phyloP scores from a whole-genome alignment of 2,329 filamentous ascomycete species.

The Stagonosporopsis rhizophila region DNA sequence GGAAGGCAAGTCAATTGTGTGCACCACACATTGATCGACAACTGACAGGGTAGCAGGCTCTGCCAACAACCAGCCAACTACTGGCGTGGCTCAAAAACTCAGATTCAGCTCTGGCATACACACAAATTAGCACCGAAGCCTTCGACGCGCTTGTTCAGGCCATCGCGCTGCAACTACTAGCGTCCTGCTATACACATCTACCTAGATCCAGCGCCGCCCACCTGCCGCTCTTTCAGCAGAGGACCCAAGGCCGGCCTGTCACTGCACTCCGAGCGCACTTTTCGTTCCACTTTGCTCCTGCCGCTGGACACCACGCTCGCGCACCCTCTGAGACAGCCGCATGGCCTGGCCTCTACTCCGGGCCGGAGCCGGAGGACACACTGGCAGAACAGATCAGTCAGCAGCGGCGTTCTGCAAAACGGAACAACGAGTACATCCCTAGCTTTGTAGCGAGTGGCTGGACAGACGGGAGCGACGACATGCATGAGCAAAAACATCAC shows the following conservation, averaged over 20 bases:
- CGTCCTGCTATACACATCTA: slow-evolving; percentile 34
- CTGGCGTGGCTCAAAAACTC: not conserved
- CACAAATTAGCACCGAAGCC: not conserved
- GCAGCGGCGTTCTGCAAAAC: not conserved
- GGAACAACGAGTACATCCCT: not conserved
- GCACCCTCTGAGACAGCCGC: slow-evolving; percentile 27
- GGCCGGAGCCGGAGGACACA: slow-evolving; percentile 21
- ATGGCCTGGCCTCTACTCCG: slow-evolving; percentile 31
- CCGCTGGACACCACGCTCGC: slow-evolving; percentile 36
- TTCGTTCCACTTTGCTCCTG: slow-evolving; percentile 30
- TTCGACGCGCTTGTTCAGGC: slow-evolving; percentile 26
- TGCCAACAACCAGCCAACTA: slow-evolving; percentile 2
- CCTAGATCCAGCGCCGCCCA: slow-evolving; percentile 18
- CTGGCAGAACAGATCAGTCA: not conserved
- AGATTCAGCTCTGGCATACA: not conserved
- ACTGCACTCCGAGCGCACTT: slow-evolving; percentile 30
- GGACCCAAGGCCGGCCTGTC: slow-evolving; percentile 5
- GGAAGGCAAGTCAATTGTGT: not conserved
- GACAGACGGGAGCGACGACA: not conserved
- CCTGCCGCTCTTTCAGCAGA: slow-evolving; percentile 19
- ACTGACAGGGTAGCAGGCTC: not conserved
- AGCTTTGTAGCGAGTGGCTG: not conserved
- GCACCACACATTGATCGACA: not conserved
- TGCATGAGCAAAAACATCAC: not conserved
- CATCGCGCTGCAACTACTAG: slow-evolving; percentile 34